These are phyloP conservation scores for Claviceps sp. DNA, from an alignment of 2,329 filamentous ascomycete genomes.

Conservation along the genomic window DNA sequence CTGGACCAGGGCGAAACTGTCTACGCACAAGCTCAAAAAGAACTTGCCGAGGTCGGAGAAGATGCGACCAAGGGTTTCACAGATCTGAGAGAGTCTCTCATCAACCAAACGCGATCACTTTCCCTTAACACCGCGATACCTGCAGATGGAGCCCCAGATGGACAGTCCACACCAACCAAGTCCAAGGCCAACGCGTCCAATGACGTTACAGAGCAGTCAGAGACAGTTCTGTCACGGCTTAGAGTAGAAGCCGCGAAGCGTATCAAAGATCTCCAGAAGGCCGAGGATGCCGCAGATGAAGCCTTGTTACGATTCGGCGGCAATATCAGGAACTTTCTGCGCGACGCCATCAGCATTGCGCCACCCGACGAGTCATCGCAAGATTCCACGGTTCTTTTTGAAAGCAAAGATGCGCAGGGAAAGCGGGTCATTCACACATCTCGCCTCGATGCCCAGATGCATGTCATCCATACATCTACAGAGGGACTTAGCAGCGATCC, in stretches of 20 bases:
- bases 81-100: constrained; percentile 52
- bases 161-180: constrained; percentile 33
- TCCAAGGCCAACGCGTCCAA: constrained; percentile 25
- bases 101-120: constrained; percentile 60
- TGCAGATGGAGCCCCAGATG: constrained; percentile 17
- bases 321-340: constrained; percentile 78
- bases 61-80: constrained; percentile 74
- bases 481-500: constrained; percentile 79
- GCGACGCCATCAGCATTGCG: constrained; percentile 79
- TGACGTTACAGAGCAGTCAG: constrained; percentile 31
- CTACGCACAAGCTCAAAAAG: constrained; percentile 76
- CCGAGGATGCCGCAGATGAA: constrained; percentile 93
- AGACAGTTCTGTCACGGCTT: constrained; percentile 63
- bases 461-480: constrained; percentile 78
- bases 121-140: constrained; percentile 41
- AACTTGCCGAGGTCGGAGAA: constrained; percentile 64
- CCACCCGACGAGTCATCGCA: constrained; percentile 48
- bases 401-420: constrained; percentile 80
- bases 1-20: constrained; percentile 54
- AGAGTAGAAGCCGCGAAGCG: constrained; percentile 66
- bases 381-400: constrained; percentile 63
- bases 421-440: constrained; percentile 93
- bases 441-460: constrained; percentile 86
- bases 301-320: constrained; percentile 82
- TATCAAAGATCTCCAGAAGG: constrained; percentile 76